These are phyloP conservation scores for Salix dunnii DNA, from an alignment of 345 rosid genomes.

Conservation along the genomic window DNA sequence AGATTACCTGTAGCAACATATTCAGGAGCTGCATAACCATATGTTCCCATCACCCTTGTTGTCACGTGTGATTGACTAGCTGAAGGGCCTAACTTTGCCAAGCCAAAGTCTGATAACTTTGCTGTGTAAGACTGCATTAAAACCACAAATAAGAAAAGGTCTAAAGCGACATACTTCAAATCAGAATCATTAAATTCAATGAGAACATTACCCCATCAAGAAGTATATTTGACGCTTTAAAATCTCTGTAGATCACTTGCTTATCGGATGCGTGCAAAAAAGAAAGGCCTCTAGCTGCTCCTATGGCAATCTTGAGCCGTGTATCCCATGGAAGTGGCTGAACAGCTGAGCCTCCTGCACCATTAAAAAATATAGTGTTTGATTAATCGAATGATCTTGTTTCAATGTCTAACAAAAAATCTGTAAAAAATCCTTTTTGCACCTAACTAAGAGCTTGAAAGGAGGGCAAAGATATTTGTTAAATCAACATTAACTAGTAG, in stretches of 20 bases:
- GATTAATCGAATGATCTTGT: not conserved
- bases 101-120: constrained; percentile 90
- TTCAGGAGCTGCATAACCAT: constrained; percentile 97
- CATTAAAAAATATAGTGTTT: not conserved
- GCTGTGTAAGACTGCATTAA: constrained; percentile 68
- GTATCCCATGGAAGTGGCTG: constrained; percentile 77
- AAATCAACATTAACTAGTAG: not conserved
- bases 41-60: constrained; percentile 91
- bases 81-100: constrained; percentile 94
- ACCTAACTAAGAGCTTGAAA: not conserved
- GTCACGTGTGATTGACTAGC: constrained; percentile 94
- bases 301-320: constrained; percentile 71
- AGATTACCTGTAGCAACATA: constrained; percentile 87
- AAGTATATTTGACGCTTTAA: constrained; percentile 86
- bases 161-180: not conserved
- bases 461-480: not conserved
- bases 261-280: constrained; percentile 80
- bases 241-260: constrained; percentile 87
- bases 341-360: constrained; percentile 67
- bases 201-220: constrained; percentile 69
- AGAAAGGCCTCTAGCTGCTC: constrained; percentile 77
- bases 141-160: not conserved
- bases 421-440: not conserved
- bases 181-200: not conserved
- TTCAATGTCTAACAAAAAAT: not conserved